Evolutionary conservation across 1,139 yeast genomes (phyloP).

Genomic region (Taiozyma sp.): DNA sequence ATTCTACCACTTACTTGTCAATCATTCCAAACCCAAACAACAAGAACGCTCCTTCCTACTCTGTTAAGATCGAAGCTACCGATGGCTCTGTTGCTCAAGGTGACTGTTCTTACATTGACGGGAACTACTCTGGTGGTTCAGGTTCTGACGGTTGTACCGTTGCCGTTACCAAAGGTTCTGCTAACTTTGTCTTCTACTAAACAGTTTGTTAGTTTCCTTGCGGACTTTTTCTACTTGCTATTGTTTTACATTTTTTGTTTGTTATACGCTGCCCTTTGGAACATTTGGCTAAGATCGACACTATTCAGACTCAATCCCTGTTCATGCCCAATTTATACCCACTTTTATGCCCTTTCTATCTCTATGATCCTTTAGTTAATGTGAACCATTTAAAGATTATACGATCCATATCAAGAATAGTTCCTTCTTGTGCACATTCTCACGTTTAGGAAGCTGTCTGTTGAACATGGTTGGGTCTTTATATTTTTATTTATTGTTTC

Average conservation of each 20-base stretch:
- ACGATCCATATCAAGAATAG: neutral
- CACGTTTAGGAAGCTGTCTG: neutral
- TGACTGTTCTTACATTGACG: conserved; percentile 75
- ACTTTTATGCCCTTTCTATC: neutral
- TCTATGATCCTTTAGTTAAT: neutral
- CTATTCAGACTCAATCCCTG: neutral
- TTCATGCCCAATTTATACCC: neutral
- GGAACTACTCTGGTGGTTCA: conserved; percentile 64
- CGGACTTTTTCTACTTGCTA: neutral
- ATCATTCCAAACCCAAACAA: conserved; percentile 96
- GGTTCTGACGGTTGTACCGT: conserved; percentile 87
- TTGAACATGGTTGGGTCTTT: neutral
- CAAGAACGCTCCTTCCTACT: conserved; percentile 70
- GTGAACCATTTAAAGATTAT: neutral
- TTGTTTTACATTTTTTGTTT: neutral
- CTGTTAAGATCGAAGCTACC: conserved; percentile 76
- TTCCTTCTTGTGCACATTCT: neutral
- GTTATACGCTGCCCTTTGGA: neutral
- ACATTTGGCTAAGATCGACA: neutral
- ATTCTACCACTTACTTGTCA: conserved; percentile 80
- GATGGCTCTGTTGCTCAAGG: conserved; percentile 67
- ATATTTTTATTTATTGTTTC: neutral
- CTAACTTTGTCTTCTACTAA: conserved; percentile 38
- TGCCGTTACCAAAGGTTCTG: conserved; percentile 78
- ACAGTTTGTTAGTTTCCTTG: neutral